Conservation (phyloP, 177 flowering plant genomes). For the Vitis hybrid region DNA sequence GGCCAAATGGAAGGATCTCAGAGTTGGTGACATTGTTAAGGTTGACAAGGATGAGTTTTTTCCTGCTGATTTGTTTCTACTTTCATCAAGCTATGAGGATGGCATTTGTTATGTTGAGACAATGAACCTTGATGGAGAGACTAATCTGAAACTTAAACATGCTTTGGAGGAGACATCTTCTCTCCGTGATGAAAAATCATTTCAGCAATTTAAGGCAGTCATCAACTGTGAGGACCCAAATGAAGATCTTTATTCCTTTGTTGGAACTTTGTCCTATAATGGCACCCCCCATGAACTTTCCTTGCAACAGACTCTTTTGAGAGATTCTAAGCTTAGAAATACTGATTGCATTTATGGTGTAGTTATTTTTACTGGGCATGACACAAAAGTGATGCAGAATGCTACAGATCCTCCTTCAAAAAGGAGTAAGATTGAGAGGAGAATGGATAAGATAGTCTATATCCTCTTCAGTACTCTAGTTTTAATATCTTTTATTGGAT, state of each 20-base stretch:
- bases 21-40: slow-evolving; percentile 81
- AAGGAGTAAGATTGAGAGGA: slow-evolving; percentile 79
- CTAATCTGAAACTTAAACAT: slow-evolving; percentile 79
- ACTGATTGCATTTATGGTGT: slow-evolving; percentile 78
- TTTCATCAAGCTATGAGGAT: slow-evolving; percentile 86
- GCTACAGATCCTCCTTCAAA: slow-evolving; percentile 86
- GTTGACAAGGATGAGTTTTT: slow-evolving; percentile 75
- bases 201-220: slow-evolving; percentile 56
- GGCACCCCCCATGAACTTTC: slow-evolving; percentile 56
- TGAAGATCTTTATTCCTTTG: slow-evolving; percentile 71
- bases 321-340: slow-evolving; percentile 89
- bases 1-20: slow-evolving; percentile 67
- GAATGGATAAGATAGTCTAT: slow-evolving; percentile 79
- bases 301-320: slow-evolving; percentile 66
- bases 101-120: slow-evolving; percentile 89
- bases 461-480: slow-evolving; percentile 63
- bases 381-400: slow-evolving; percentile 93
- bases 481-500: slow-evolving; percentile 60
- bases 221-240: slow-evolving; percentile 91
- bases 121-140: slow-evolving; percentile 90
- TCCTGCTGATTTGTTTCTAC: slow-evolving; percentile 82
- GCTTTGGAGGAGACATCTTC: slow-evolving; percentile 56
- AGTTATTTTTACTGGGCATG: slow-evolving; percentile 87
- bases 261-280: slow-evolving; percentile 57
- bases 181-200: slow-evolving; percentile 47